Base-by-base conservation (phyloP, 163 green algal genomes). In the Scenedesmus sp. region DNA sequence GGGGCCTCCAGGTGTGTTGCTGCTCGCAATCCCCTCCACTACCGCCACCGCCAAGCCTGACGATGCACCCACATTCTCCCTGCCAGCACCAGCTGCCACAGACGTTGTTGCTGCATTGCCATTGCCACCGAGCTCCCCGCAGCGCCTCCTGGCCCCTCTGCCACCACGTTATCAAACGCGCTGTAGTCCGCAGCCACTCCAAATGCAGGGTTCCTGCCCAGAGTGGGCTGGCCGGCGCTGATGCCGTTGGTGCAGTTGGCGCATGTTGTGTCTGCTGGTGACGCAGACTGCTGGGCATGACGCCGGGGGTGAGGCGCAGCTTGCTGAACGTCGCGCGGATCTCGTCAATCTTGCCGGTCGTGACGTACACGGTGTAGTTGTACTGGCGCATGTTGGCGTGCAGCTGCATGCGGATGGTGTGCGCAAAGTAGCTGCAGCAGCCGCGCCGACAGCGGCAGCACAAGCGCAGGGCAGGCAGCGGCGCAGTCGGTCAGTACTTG, bases 341-440 rank as follows among this genome's bases (percentile, higher is more conserved):
- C 12, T 86, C 68, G 24, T 35, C 53, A 10, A 92, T 16, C 12
- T 42, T 68, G 22, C 89, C 89, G 6, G 83, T 37, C 3, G 81
- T 53, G 16, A 92, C 51, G 82, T 85, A 92, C 22, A 65, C 59
- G 1, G 40, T 44, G 68, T 92, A 49, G 72, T 81, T 81, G 37
- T 46, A 81, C 72, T 49, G 37, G 18, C 35, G 35, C 35, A 44
- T 46, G 37, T 81, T 49, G 37, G 4, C 16, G 35, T 88, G n/a
- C 59, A 92, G 80, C 43, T 81, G 61, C 61, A 92, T 82, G 59
- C 88, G 80, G 20, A 87, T 89, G 80, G 88, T 92, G 42, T 84
- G 88, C 42, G 88, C 88, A 88, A 92, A 89, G 43, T 92, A 92
- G 33, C n/a, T 76, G 85, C 68, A 79, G 44, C 33, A 56, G n/a